Percentiles rank a stretch among this genome's conserved stretches.
Conservation (phyloP, 179 eudicot genomes). For the Silene vulgaris region DNA sequence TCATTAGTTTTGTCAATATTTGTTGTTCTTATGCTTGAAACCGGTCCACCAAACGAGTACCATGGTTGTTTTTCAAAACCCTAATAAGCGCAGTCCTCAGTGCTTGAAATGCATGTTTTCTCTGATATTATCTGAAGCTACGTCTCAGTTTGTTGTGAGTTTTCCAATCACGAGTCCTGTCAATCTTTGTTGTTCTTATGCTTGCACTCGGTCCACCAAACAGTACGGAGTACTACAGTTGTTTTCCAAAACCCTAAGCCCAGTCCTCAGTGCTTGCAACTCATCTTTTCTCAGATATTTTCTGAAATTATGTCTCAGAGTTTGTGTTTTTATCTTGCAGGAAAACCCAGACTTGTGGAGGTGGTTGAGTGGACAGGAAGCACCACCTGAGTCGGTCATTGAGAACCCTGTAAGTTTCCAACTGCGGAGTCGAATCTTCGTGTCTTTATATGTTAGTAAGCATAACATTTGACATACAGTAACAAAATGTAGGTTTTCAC, state of each 20-base stretch:
- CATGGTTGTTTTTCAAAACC: too few relatives aligned
- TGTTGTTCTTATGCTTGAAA: too few relatives aligned
- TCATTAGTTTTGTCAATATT: too few relatives aligned
- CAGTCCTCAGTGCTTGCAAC: background rate
- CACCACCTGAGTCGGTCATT: conserved; percentile 63
- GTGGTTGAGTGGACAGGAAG: conserved; percentile 84
- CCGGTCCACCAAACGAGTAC: too few relatives aligned
- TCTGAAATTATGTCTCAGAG: background rate
- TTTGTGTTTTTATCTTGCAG: conserved; percentile 32
- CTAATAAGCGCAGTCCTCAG: background rate
- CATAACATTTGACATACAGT: background rate
- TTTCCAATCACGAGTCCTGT: too few relatives aligned
- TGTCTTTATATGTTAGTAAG: background rate
- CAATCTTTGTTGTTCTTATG: too few relatives aligned
- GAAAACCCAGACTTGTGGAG: conserved; percentile 95
- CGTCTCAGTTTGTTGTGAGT: too few relatives aligned
- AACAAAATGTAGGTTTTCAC: conserved; percentile 50
- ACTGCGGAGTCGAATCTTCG: background rate
- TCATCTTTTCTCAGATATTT: background rate
- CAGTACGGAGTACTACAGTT: too few relatives aligned
- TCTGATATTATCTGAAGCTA: background rate
- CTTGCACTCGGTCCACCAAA: too few relatives aligned
- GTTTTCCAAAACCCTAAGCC: too few relatives aligned
- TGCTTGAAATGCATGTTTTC: background rate
- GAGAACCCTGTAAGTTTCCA: conserved; percentile 58